A percentile compares a stretch with the other conserved stretches of the same genome.
Conservation (phyloP, 73 alveolate genomes). For the Tetrahymena borealis region DNA sequence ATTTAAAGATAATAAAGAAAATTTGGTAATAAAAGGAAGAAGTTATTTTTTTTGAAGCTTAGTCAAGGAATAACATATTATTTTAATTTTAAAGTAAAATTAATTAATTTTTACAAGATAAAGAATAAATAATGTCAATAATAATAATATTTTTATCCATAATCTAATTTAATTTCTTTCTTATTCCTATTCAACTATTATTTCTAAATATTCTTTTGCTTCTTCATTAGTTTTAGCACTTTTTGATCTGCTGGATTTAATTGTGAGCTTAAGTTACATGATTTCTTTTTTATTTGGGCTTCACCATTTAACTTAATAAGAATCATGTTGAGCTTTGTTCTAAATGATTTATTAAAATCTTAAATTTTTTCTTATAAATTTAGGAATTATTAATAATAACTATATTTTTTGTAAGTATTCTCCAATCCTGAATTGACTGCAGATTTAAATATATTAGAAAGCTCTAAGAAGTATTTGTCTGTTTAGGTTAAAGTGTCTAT, state of each 20-base stretch:
- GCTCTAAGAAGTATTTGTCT: background rate
- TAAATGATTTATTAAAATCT: background rate
- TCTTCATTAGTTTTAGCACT: background rate
- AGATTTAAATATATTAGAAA: background rate
- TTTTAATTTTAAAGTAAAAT: too few relatives aligned
- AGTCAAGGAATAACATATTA: too few relatives aligned
- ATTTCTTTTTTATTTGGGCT: background rate
- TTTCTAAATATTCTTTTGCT: background rate
- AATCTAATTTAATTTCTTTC: background rate
- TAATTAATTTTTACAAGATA: too few relatives aligned
- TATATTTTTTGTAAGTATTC: background rate
- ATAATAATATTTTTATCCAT: too few relatives aligned
- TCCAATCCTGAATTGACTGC: background rate
- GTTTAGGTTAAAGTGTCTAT: background rate
- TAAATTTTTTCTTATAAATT: background rate
- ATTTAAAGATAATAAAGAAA: too few relatives aligned
- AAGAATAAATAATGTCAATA: too few relatives aligned
- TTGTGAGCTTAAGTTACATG: background rate
- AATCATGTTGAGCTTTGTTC: background rate
- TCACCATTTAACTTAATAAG: background rate
- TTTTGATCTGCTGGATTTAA: background rate
- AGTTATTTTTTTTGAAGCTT: too few relatives aligned
- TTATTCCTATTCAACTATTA: background rate
- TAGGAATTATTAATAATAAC: background rate
- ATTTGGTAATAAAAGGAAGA: too few relatives aligned